Evolutionary conservation across 192 early-diverging fungal species (phyloP), one percentile per base, ranked within the genome.

Genomic region (Phycomyces blakesleeanus): DNA sequence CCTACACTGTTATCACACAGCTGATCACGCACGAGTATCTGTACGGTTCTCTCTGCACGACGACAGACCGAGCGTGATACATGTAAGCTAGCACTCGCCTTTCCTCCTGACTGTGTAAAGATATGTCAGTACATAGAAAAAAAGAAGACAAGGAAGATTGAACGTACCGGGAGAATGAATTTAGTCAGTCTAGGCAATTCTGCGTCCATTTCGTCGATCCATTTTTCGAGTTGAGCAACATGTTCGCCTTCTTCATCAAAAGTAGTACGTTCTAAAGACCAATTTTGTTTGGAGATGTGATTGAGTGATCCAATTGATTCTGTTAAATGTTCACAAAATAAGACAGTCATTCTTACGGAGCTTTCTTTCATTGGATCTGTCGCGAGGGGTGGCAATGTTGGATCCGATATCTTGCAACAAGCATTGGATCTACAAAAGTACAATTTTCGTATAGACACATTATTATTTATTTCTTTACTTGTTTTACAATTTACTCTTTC

Each of bases 361-460:
- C 54, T 84, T 79, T 38, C 57, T 67, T 51, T 88, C 80, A 44
- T 78, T 78, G 12, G 87, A 81, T 3, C 78, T 67, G 12, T 66
- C 72, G 27, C 90, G 71, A 20, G 94, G 94, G 10, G 94, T 96
- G 2, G 95, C 94, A 56, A 95, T 83, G 72, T 94, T 96, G n/a
- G 92, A 93, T 5, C 88, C 88, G 10, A 95, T 83, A 62, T 96
- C 94, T 67, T 93, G 94, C 51, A 98, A 68, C 25, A 90, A 78
- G 66, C 93, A 93, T 83, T 98, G 95, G 57, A 98, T 90, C 81
- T 90, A 34, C 8, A 61, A 15, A 27, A 3, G 10, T 53, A 8
- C 11, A 54, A 25, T n/a, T n/a, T n/a, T n/a, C n/a, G n/a, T n/a
- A n/a, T n/a, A n/a, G n/a, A n/a, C n/a, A n/a, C n/a, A n/a, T n/a